Conservation (phyloP, 148 eudicot genomes). For the Vaccinium macrocarpon region DNA sequence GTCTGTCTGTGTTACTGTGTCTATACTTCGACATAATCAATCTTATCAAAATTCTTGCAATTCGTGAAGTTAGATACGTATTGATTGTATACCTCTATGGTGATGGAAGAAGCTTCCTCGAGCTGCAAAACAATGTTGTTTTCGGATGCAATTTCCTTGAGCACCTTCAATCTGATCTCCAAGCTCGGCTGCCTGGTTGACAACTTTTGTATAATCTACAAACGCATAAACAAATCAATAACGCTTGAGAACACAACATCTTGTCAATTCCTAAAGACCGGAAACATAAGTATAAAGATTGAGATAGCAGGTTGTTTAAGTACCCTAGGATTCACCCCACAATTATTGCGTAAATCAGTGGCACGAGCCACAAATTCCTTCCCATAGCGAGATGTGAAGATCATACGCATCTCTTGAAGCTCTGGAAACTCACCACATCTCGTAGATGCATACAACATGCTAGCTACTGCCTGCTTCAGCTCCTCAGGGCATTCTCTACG, state of each 20-base stretch:
- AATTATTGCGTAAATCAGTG: slow-evolving; percentile 59
- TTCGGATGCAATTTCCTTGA: slow-evolving; percentile 64
- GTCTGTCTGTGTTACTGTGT: not conserved
- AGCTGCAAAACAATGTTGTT: slow-evolving; percentile 47
- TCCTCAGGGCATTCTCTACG: slow-evolving; percentile 82
- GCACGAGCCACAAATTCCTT: slow-evolving; percentile 72
- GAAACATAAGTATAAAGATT: not conserved
- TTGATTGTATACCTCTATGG: slow-evolving; percentile 36
- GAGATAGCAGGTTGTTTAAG: not conserved
- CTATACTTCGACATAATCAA: not conserved
- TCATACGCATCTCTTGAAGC: slow-evolving; percentile 58
- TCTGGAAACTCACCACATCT: slow-evolving; percentile 92
- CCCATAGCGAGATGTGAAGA: slow-evolving; percentile 59
- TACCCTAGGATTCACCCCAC: slow-evolving; percentile 72
- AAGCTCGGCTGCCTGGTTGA: slow-evolving; percentile 61
- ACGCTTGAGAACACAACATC: not conserved
- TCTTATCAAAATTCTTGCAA: not conserved
- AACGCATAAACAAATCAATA: not conserved
- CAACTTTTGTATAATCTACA: slow-evolving; percentile 51
- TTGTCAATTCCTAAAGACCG: slow-evolving; percentile 24
- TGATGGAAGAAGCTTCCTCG: slow-evolving; percentile 30
- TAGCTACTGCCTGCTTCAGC: slow-evolving; percentile 59
- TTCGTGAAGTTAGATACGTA: not conserved
- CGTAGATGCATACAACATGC: slow-evolving; percentile 61
- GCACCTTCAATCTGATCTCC: slow-evolving; percentile 55